Percentiles rank a stretch among this genome's conserved stretches.
These are phyloP conservation scores for Arabis hirsuta DNA, from an alignment of 345 rosid genomes.

Conservation along the genomic window DNA sequence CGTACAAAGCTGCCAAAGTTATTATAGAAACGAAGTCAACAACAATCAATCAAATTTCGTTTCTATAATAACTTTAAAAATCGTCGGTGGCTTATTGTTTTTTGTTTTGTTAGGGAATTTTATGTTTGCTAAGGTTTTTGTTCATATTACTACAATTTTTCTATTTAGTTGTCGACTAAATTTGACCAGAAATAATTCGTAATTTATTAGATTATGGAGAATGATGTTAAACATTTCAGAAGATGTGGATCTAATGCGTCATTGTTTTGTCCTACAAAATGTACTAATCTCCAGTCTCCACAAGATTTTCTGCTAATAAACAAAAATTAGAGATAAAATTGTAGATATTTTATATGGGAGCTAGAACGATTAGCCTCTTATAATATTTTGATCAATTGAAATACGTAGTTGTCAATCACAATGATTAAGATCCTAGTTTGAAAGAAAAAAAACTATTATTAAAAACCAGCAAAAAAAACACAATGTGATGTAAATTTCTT, in stretches of 20 bases:
- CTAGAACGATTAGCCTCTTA: not conserved
- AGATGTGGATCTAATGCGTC: slow-evolving; percentile 8
- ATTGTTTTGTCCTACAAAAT: not conserved
- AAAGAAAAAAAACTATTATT: too few species aligned
- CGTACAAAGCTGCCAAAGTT: slow-evolving; percentile 36
- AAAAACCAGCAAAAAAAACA: too few species aligned
- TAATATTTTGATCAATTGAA: not conserved
- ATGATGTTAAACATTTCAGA: not conserved
- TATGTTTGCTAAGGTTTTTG: slow-evolving; percentile 1
- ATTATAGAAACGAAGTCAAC: slow-evolving; percentile 47
- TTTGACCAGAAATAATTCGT: not conserved
- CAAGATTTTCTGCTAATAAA: too few species aligned
- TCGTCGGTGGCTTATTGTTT: slow-evolving; percentile 31
- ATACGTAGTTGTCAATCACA: not conserved
- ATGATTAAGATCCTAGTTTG: too few species aligned
- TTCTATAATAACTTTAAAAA: slow-evolving; percentile 41
- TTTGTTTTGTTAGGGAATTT: not conserved
- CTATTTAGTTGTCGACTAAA: not conserved
- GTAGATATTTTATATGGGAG: too few species aligned
- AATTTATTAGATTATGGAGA: slow-evolving; percentile 14
- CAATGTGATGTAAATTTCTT: too few species aligned
- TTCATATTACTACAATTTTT: not conserved
- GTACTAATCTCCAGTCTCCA: too few species aligned
- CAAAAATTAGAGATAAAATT: too few species aligned
- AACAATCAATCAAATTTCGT: slow-evolving; percentile 32